Evolutionary conservation across 257 asterid species (phyloP).

Genomic region (Fraxinus anomala): DNA sequence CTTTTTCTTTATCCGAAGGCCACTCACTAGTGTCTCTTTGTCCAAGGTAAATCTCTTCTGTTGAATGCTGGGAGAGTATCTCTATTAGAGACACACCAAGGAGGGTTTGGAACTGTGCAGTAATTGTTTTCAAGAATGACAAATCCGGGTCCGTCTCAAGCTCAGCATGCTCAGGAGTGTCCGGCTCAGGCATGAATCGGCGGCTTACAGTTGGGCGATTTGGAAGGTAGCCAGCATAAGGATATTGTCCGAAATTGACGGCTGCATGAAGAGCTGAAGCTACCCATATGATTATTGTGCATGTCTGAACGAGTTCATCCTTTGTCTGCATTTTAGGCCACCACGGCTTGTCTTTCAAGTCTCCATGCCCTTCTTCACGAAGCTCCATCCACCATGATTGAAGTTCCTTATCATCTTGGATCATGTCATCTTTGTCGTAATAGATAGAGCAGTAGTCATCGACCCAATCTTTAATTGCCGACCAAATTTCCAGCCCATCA

Average conservation of each 20-base stretch:
- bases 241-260: slow-evolving; percentile 51
- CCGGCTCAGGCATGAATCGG: slow-evolving; percentile 44
- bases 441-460: slow-evolving; percentile 45
- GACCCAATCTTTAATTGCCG: slow-evolving; percentile 47
- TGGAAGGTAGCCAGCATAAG: slow-evolving; percentile 51
- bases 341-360: slow-evolving; percentile 48
- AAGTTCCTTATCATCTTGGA: slow-evolving; percentile 33
- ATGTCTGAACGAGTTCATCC: slow-evolving; percentile 34
- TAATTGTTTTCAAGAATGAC: slow-evolving; percentile 41
- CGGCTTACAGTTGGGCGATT: slow-evolving; percentile 55
- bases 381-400: slow-evolving; percentile 58
- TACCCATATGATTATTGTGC: slow-evolving; percentile 47
- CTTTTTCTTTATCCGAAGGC: slow-evolving; percentile 40
- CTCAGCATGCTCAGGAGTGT: slow-evolving; percentile 40
- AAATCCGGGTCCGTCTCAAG: slow-evolving; percentile 40
- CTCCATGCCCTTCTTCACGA: slow-evolving; percentile 49
- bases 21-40: slow-evolving; percentile 47
- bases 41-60: slow-evolving; percentile 51
- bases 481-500: slow-evolving; percentile 57
- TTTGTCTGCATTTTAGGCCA: slow-evolving; percentile 50
- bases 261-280: slow-evolving; percentile 56
- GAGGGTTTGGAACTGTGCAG: slow-evolving; percentile 48
- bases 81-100: slow-evolving; percentile 50
- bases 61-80: slow-evolving; percentile 46
- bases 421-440: slow-evolving; percentile 35